Evolutionary conservation across 2,329 filamentous ascomycete species (phyloP), one percentile per base, ranked within the genome.

Genomic region (Thielaviopsis ethacetica): DNA sequence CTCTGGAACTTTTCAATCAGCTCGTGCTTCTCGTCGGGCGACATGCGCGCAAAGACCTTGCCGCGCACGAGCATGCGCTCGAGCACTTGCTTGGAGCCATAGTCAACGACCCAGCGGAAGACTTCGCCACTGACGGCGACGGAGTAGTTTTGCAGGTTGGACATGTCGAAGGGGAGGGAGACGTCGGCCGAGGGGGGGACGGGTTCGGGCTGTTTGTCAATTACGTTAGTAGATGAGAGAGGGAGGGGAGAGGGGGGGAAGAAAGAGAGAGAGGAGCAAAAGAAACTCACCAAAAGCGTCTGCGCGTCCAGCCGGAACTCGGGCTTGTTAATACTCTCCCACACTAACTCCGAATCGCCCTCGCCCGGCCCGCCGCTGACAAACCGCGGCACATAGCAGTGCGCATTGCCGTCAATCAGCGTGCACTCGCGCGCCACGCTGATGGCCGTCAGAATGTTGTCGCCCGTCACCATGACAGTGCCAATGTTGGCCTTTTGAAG

Each of bases 21-120:
- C 70, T 98, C 94, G 68, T 96, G 91, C 70, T 98, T 98, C 71
- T 98, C 93, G 68, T 98, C 94, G 0, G 93, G 94, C 1, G 91
- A 97, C 93, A 98, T 98, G 65, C 93, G 86, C 3, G 93, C 94
- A 70, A 95, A 98, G 1, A 98, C 89, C 70, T 93, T 91, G 26
- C 91, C 91, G 58, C 81, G 81, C 41, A 95, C 85, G 58, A 98
- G 86, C 84, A 97, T 91, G 76, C 93, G 69, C 62, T 85, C 83
- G 38, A 97, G 74, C 0, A 94, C 78, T 58, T 87, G 82, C n/a
- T 88, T 81, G 0, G 85, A 82, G 0, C 88, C 91, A 70, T 84
- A 97, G 71, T 98, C 91, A 55, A 98, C 78, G 56, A 97, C 83
- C 93, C 93, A 98, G 62, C 93, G 85, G 71, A 98, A 98, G 0